phyloP scores from a whole-genome alignment of 2,329 filamentous ascomycete species.

The Penicillium sp. region DNA sequence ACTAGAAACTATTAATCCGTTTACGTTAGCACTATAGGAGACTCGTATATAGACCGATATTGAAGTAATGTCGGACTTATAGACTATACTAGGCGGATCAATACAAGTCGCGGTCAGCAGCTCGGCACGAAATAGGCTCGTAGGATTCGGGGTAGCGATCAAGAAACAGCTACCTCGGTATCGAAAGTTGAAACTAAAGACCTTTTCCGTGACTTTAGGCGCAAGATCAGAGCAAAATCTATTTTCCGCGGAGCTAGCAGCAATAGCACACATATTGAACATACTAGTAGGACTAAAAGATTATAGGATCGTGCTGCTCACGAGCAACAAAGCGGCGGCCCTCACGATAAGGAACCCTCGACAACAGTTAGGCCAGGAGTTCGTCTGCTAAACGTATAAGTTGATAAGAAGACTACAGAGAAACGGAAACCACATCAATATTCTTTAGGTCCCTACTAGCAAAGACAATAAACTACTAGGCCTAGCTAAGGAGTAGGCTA shows the following conservation, averaged over 20 bases:
- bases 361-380: not conserved
- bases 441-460: not conserved
- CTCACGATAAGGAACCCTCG: not conserved
- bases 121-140: not conserved
- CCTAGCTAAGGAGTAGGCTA: not conserved
- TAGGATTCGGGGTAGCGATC: not conserved
- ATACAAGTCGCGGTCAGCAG: not conserved
- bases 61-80: conserved; percentile 2
- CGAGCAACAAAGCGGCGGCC: not conserved
- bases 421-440: not conserved
- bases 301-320: not conserved
- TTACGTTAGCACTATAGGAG: conserved; percentile 13
- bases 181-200: not conserved
- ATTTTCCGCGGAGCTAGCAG: not conserved
- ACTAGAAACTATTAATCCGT: conserved; percentile 17
- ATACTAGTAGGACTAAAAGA: not conserved
- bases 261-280: not conserved
- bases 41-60: conserved; percentile 5
- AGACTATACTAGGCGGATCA: not conserved
- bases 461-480: not conserved
- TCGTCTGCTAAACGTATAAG: not conserved
- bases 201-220: not conserved
- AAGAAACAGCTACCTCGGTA: not conserved
- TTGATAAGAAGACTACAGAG: not conserved
- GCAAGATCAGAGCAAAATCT: not conserved